Evolutionary conservation across 2,329 filamentous ascomycete genomes (phyloP).

Genomic region (Byssoonygena ceratinophila): DNA sequence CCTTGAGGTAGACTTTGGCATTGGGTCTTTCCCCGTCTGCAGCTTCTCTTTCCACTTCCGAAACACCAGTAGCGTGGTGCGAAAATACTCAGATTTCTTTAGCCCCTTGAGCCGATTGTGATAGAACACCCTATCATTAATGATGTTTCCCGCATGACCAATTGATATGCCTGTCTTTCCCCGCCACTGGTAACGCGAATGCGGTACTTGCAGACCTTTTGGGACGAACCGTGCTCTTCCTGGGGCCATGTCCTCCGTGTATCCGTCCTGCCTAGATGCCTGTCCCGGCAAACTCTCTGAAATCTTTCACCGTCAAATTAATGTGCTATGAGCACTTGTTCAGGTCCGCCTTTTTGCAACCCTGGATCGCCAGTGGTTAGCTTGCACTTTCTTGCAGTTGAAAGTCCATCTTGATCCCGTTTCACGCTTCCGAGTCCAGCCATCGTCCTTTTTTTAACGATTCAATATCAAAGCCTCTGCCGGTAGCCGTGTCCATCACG

Average conservation of each 20-base stretch:
- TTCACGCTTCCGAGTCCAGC: neutral
- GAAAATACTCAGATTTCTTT: neutral
- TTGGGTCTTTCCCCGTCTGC: neutral
- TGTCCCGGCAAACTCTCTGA: neutral
- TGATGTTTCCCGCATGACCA: neutral
- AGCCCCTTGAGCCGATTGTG: neutral
- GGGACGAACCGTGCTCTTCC: neutral
- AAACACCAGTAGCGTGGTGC: neutral
- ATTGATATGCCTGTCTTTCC: neutral
- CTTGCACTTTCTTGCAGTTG: neutral
- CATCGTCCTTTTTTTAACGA: neutral
- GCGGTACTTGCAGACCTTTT: neutral
- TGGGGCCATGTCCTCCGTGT: neutral
- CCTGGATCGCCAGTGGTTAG: neutral
- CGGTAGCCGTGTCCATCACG: neutral
- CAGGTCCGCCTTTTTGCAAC: neutral
- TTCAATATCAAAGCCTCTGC: neutral
- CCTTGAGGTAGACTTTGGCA: conserved; percentile 2
- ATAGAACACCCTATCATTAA: conserved; percentile 2
- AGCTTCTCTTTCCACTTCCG: neutral
- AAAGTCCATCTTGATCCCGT: neutral
- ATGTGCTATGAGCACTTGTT: neutral
- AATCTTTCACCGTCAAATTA: neutral
- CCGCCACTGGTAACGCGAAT: neutral
- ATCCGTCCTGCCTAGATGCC: neutral